phyloP scores from a whole-genome alignment of 371 early-diverging fungal species.

The Lichtheimia ramosa region DNA sequence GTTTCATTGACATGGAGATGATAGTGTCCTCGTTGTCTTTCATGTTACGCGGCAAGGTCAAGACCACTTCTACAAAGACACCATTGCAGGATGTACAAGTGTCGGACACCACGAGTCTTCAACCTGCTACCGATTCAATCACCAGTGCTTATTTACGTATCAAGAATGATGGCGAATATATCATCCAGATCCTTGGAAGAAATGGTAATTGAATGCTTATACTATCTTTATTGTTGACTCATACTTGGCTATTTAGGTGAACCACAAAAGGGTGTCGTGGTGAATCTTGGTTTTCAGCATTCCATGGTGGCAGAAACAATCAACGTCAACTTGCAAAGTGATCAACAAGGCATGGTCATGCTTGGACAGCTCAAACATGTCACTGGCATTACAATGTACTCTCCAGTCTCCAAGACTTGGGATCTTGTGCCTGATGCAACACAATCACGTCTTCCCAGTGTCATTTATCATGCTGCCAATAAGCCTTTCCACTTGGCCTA shows the following conservation, averaged over 20 bases:
- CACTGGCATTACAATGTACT: constrained; percentile 2
- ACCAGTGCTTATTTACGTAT: constrained; percentile 24
- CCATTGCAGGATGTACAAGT: background rate
- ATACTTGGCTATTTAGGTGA: constrained; percentile 26
- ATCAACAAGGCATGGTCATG: constrained; percentile 41
- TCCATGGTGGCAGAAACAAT: constrained; percentile 12
- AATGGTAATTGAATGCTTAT: constrained; percentile 37
- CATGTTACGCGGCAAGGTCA: background rate
- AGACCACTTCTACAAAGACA: background rate
- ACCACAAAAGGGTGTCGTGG: constrained; percentile 21
- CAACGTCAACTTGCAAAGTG: constrained; percentile 27
- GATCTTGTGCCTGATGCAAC: background rate
- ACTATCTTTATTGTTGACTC: no score
- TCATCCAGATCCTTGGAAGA: constrained; percentile 43
- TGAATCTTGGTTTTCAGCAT: constrained; percentile 35
- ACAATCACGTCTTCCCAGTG: constrained; percentile 6
- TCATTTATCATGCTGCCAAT: constrained; percentile 29
- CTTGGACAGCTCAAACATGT: constrained; percentile 41
- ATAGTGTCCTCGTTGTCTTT: background rate
- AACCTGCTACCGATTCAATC: background rate
- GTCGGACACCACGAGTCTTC: background rate
- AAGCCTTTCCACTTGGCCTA: constrained; percentile 30
- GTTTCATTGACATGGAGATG: background rate
- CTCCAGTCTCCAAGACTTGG: constrained; percentile 6
- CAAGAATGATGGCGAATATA: constrained; percentile 22